Evolutionary conservation across 2,329 filamentous ascomycete genomes (phyloP).

Genomic region (Fusarium lyarnte): DNA sequence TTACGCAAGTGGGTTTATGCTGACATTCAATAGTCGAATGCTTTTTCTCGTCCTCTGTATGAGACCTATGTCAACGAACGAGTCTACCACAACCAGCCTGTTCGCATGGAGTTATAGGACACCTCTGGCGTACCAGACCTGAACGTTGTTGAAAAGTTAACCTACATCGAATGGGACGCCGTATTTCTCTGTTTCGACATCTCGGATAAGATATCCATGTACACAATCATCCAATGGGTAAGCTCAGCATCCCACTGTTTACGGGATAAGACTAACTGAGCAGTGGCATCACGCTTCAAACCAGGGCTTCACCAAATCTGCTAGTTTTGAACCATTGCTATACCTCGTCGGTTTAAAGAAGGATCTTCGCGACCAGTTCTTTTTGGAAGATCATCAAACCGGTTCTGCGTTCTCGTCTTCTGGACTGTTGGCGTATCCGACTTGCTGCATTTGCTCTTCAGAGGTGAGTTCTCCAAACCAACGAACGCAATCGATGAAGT

Average conservation of each 20-base stretch:
- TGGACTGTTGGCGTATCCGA: slow-evolving; percentile 33
- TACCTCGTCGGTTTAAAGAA: slow-evolving; percentile 51
- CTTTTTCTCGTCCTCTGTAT: slow-evolving; percentile 47
- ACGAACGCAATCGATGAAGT: too few relatives aligned
- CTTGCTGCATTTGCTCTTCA: slow-evolving; percentile 45
- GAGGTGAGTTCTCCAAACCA: slow-evolving; percentile 42
- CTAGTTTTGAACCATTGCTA: slow-evolving; percentile 37
- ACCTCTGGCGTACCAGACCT: slow-evolving; percentile 53
- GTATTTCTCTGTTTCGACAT: slow-evolving; percentile 54
- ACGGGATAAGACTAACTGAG: not conserved
- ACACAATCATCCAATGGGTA: slow-evolving; percentile 50
- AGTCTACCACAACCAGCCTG: slow-evolving; percentile 38
- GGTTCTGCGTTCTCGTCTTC: slow-evolving; percentile 6
- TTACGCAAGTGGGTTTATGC: rapidly evolving
- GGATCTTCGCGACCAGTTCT: slow-evolving; percentile 43
- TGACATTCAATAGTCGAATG: slow-evolving; percentile 42
- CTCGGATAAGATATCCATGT: slow-evolving; percentile 47
- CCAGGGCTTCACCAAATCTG: slow-evolving; percentile 41
- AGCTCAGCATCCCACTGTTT: not conserved
- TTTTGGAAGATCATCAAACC: slow-evolving; percentile 34
- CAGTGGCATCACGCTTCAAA: slow-evolving; percentile 47
- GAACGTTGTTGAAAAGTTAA: slow-evolving; percentile 47
- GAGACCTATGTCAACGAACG: slow-evolving; percentile 48
- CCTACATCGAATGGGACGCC: slow-evolving; percentile 51
- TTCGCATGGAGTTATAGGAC: slow-evolving; percentile 51